Conservation (phyloP, 164 flowering plant genomes). For the Aristolochia californica region DNA sequence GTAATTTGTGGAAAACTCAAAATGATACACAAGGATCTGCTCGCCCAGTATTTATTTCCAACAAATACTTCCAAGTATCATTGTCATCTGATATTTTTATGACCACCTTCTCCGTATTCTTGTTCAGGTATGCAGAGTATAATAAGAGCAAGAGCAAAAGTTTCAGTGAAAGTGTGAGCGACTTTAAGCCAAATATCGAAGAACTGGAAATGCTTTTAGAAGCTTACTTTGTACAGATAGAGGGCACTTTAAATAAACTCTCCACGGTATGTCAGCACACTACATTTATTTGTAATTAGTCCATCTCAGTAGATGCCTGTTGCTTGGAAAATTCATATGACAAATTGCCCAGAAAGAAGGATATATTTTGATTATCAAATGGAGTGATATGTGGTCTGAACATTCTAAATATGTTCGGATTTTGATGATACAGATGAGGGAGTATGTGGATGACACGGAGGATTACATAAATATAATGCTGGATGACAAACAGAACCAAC, state of each 20-base stretch:
- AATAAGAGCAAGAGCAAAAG: conserved; percentile 14
- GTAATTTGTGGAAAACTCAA: too few relatives aligned
- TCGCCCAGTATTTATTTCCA: too few relatives aligned
- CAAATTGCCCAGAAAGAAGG: too few relatives aligned
- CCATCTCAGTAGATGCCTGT: too few relatives aligned
- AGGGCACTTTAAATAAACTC: conserved; percentile 37
- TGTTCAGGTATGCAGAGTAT: conserved; percentile 21
- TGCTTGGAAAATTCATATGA: too few relatives aligned
- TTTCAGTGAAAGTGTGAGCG: conserved; percentile 8
- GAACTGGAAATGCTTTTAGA: conserved; percentile 50
- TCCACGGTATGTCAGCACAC: conserved; percentile 23
- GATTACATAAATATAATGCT: conserved; percentile 40
- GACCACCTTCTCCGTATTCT: background rate
- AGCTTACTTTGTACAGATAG: conserved; percentile 45
- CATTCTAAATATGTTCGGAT: background rate
- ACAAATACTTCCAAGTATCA: too few relatives aligned
- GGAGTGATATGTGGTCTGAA: too few relatives aligned
- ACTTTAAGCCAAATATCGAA: conserved; percentile 29
- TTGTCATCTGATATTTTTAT: too few relatives aligned
- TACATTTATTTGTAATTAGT: background rate
- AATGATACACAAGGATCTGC: too few relatives aligned
- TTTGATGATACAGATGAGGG: conserved; percentile 22
- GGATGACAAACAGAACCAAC: conserved; percentile 44
- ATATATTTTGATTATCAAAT: too few relatives aligned
- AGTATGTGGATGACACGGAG: conserved; percentile 40